Evolutionary conservation across 163 green algal genomes (phyloP).

Genomic region (Botryococcus braunii): DNA sequence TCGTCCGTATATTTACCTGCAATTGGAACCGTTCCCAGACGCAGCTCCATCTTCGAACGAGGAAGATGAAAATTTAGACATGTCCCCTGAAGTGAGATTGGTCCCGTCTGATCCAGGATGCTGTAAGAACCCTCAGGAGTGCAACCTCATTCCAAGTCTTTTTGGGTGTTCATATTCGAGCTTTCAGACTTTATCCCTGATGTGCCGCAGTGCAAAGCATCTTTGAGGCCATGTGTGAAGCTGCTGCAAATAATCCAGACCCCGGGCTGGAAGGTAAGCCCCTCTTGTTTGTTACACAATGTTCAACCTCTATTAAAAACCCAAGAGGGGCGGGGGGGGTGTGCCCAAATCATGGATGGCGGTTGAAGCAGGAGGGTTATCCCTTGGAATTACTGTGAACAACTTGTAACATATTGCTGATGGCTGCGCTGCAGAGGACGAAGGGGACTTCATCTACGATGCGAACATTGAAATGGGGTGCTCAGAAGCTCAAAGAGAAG

Average conservation of each 20-base stretch:
- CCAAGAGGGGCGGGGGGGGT: no score
- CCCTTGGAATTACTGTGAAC: neutral
- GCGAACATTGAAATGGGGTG: no score
- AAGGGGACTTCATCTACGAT: no score
- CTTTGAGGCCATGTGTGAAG: constrained; percentile 9
- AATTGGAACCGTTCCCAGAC: constrained; percentile 5
- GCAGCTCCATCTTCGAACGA: neutral
- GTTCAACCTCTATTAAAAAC: no score
- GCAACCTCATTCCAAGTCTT: neutral
- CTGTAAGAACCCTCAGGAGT: neutral
- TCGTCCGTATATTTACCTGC: constrained; percentile 9
- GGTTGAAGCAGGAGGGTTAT: neutral
- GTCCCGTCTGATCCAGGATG: neutral
- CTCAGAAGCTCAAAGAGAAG: no score
- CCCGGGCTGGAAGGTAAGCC: constrained; percentile 2
- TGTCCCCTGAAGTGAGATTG: constrained; percentile 3
- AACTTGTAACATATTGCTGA: no score
- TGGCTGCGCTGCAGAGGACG: no score
- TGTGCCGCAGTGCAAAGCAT: constrained; percentile 10
- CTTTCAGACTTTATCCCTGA: neutral
- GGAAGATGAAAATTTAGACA: constrained; percentile 1
- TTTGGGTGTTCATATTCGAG: neutral
- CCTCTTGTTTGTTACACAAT: no score
- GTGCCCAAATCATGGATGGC: neutral
- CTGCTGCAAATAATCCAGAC: constrained; percentile 9